Evolutionary conservation across 2,329 filamentous ascomycete genomes (phyloP).

Genomic region (Fusarium compactum): DNA sequence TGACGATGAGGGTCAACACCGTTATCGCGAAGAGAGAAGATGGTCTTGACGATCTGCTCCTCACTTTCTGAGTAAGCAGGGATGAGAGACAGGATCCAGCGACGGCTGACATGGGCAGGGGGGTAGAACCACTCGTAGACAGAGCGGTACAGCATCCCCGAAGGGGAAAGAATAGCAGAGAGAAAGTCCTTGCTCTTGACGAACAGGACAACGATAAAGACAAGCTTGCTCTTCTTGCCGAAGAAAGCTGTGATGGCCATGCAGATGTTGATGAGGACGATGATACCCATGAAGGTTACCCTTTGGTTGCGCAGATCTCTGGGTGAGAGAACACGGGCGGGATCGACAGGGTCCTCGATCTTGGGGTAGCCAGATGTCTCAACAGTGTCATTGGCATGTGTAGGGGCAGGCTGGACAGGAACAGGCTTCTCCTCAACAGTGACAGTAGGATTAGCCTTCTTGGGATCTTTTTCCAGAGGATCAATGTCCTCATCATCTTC

Average conservation of each 20-base stretch:
- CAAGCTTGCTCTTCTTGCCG: constrained; percentile 36
- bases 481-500: constrained; percentile 1
- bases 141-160: constrained; percentile 13
- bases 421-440: neutral
- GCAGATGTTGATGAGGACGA: constrained; percentile 33
- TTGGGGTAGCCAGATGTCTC: constrained; percentile 33
- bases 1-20: constrained; percentile 40
- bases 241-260: constrained; percentile 35
- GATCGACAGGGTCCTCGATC: constrained; percentile 36
- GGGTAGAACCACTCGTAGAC: constrained; percentile 21
- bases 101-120: constrained; percentile 1
- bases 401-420: neutral
- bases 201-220: constrained; percentile 29
- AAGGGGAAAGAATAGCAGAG: constrained; percentile 31
- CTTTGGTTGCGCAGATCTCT: constrained; percentile 37
- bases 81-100: constrained; percentile 41
- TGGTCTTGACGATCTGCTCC: constrained; percentile 43
- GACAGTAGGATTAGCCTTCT: neutral
- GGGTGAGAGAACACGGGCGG: constrained; percentile 21
- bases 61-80: constrained; percentile 43
- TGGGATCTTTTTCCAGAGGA: constrained; percentile 2
- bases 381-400: constrained; percentile 10
- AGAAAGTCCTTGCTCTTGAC: constrained; percentile 44
- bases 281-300: constrained; percentile 24
- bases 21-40: constrained; percentile 39